Conservation (phyloP, 257 asterid species). For the Nicotiana benthamiana region DNA sequence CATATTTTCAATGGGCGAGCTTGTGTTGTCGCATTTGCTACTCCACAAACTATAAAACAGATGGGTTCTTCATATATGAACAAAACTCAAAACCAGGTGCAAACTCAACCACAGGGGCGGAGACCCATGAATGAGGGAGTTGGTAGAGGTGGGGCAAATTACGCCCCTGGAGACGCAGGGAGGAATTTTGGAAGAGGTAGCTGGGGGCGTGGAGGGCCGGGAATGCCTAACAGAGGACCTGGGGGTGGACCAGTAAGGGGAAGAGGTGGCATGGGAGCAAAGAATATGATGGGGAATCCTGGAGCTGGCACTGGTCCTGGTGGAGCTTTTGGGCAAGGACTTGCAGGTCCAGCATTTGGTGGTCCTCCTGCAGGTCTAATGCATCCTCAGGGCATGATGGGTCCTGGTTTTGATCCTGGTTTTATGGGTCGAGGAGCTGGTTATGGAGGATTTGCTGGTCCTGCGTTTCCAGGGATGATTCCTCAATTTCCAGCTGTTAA, state of each 20-base stretch:
- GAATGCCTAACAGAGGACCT: conserved; percentile 52
- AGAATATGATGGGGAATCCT: conserved; percentile 38
- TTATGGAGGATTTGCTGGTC: conserved; percentile 51
- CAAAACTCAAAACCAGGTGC: conserved; percentile 37
- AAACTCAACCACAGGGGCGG: conserved; percentile 54
- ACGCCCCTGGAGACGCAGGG: conserved; percentile 39
- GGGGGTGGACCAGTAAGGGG: conserved; percentile 59
- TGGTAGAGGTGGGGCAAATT: conserved; percentile 67
- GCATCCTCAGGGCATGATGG: conserved; percentile 55
- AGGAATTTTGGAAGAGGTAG: conserved; percentile 47
- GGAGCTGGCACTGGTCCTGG: conserved; percentile 30
- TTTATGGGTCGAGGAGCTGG: conserved; percentile 49
- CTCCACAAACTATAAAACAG: conserved; percentile 42
- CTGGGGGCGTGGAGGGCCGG: conserved; percentile 58
- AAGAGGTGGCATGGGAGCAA: conserved; percentile 39
- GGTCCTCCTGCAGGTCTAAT: conserved; percentile 38
- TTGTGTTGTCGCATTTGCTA: conserved; percentile 45
- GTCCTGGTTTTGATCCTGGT: conserved; percentile 50
- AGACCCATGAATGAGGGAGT: conserved; percentile 45
- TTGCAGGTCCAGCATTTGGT: conserved; percentile 38
- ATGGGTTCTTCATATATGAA: conserved; percentile 35
- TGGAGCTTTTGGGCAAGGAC: conserved; percentile 33
- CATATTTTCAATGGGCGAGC: conserved; percentile 44
- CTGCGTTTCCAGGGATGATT: conserved; percentile 43
- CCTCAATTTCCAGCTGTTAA: conserved; percentile 41